phyloP scores from a whole-genome alignment of 139 green algal species.

The Zygnema circumcarinatum region DNA sequence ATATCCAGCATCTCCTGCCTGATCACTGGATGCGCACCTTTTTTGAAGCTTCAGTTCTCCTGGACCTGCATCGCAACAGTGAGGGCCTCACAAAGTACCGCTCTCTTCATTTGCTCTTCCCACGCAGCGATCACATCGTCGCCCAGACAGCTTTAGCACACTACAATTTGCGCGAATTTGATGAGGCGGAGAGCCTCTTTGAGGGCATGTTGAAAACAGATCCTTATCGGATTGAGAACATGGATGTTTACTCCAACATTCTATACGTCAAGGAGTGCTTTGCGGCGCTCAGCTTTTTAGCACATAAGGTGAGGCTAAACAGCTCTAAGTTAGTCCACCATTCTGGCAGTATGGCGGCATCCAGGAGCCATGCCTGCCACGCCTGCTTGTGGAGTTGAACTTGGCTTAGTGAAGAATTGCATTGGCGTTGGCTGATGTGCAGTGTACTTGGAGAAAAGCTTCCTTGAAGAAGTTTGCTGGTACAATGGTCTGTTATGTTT shows the following conservation, averaged over 20 bases:
- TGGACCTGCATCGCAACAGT: constrained; percentile 82
- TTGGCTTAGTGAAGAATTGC: too few relatives aligned
- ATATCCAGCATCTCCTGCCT: constrained; percentile 10
- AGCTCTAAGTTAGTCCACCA: too few relatives aligned
- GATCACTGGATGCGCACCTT: constrained; percentile 72
- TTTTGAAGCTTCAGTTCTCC: constrained; percentile 74
- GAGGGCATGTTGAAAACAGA: constrained; percentile 84
- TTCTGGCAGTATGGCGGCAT: too few relatives aligned
- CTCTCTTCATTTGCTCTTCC: constrained; percentile 72
- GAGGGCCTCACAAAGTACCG: constrained; percentile 77
- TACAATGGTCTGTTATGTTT: too few relatives aligned
- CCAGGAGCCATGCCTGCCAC: too few relatives aligned
- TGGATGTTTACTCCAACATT: constrained; percentile 97
- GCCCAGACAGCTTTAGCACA: constrained; percentile 80
- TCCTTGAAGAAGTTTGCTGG: too few relatives aligned
- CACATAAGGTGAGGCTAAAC: constrained; percentile 69
- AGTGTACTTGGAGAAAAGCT: too few relatives aligned
- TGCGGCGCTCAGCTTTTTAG: constrained; percentile 81
- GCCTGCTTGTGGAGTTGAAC: too few relatives aligned
- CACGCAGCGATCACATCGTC: constrained; percentile 73
- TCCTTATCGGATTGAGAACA: constrained; percentile 83
- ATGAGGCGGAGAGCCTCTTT: constrained; percentile 62
- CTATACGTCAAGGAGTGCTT: constrained; percentile 72
- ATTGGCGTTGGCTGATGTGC: too few relatives aligned
- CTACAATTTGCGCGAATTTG: constrained; percentile 80